Base-by-base conservation (phyloP, 2,329 filamentous ascomycete species). In the Teratosphaeria gauchensis region DNA sequence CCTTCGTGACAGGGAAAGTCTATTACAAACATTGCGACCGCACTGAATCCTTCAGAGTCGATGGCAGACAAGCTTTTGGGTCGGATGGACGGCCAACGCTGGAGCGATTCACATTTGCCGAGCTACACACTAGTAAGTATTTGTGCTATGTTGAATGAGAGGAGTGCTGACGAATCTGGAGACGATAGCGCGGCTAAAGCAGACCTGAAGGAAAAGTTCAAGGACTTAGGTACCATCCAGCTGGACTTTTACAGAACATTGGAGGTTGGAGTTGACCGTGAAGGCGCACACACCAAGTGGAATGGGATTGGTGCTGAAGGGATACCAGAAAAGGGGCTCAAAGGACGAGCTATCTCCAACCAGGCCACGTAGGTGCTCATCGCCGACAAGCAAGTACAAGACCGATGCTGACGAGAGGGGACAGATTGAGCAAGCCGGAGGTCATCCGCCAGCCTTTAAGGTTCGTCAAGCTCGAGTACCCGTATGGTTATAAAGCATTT, bases 281-380 rank as follows among this genome's bases (percentile, higher is more conserved):
- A 21, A 42, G 24, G 16, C 31, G n/a, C 31, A 16, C 12, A n/a
- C 33, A n/a, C 9, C 30, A 16, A 35, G 1, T 57, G 55, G 53
- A 51, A 59, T 42, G 30, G 53, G 1, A 54, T 56, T 8, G 33
- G 52, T 7, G 55, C 19, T 1, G 16, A 51, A 19, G 58, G 31
- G 2, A 28, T 70, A 0, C 59, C 64, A 0, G 67, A 70, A 56
- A 69, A 70, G 56, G 58, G 59, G 16, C 48, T 68, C 51, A 70
- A 70, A 55, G 68, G 68, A 3, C 64, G 66, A 7, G 60, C 65
- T 0, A 63, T 70, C 31, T 68, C 67, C 0, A 65, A 54, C 9
- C 59, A 61, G n/a, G 61, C 64, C 1, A 57, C 56, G 67, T 69
- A 53, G 54, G 64, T 12, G 11, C 46, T n/a, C 55, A 35, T 14